Base-by-base conservation (phyloP, 2,329 filamentous ascomycete genomes). In the Fusarium sterilihyphosum region DNA sequence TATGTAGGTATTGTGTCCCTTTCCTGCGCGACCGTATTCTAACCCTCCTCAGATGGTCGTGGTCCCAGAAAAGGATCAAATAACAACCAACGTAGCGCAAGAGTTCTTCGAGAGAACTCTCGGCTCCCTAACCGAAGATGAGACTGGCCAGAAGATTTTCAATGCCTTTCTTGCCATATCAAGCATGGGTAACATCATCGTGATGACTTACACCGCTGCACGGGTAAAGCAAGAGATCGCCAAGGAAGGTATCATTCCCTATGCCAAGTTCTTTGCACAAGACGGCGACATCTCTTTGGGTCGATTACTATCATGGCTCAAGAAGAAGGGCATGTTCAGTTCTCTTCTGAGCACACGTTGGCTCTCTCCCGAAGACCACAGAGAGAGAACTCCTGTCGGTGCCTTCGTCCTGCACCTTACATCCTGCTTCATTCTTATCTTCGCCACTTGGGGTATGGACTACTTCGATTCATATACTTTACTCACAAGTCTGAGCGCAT, bases 141-240 rank as follows among this genome's bases (percentile, higher is more conserved):
- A 76, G 3, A 71, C 70, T 9, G 80, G 79, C 14, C 74, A 80
- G 11, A 80, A 82, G 3, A 83, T 87, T 13, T 82, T 89, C 67
- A 83, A 86, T 20, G 85, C 83, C 1, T 84, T 90, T 47, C 82
- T 89, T 12, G 88, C 88, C 8, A 79, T 90, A 33, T 88, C 86
- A 5, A 86, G 85, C 31, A 83, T 90, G 56, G 88, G 88, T 0
- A 90, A 90, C 74, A 86, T 91, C 47, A 82, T 90, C 18, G 86
- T 88, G 26, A 88, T 88, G 80, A 90, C 88, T 2, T 91, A 88
- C 71, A 88, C 87, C 0, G 85, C 87, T 13, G 84, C 87, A 6
- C 83, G 87, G 68, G 85, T 90, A 24, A 90, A 90, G 77, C 88
- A 90, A 75, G 88, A 91, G 75, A 89, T 91, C 49, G 89, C 88